These are phyloP conservation scores for Cyclanthera cordifolia DNA, from an alignment of 306 rosid genomes.

Conservation along the genomic window DNA sequence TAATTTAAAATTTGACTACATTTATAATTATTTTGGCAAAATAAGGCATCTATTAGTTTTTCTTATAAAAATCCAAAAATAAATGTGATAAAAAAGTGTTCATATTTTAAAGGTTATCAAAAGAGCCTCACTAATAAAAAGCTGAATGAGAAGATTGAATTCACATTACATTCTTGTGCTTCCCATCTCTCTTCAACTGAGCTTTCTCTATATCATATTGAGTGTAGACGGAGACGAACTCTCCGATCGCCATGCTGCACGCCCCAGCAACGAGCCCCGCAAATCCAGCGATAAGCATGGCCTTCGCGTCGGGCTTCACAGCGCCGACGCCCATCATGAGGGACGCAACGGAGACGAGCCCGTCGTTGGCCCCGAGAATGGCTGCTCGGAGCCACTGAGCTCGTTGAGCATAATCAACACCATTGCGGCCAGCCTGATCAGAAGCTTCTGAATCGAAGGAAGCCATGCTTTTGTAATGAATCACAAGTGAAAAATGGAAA, in stretches of 20 bases:
- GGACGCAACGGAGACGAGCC: constrained; percentile 12
- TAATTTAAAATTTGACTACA: no score
- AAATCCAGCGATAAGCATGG: constrained; percentile 13
- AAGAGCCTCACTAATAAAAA: not conserved
- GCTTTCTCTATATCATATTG: constrained; percentile 12
- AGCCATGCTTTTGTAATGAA: not conserved
- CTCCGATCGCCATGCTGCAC: constrained; percentile 18
- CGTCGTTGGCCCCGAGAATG: constrained; percentile 13
- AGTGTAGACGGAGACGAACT: constrained; percentile 9
- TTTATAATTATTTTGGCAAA: no score
- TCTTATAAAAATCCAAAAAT: no score
- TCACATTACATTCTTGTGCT: not conserved
- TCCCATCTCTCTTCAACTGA: constrained; percentile 7
- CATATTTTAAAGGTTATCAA: no score
- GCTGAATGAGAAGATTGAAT: not conserved
- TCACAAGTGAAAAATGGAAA: not conserved
- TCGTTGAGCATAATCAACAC: not conserved
- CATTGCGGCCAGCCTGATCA: not conserved
- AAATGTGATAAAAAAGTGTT: no score
- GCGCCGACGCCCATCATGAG: constrained; percentile 16
- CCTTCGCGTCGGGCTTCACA: constrained; percentile 9
- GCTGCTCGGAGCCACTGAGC: constrained; percentile 19
- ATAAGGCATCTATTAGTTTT: no score
- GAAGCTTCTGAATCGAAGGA: not conserved
- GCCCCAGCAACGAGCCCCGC: constrained; percentile 11